These are phyloP conservation scores for Penicillium sp. DNA, from an alignment of 2,329 filamentous ascomycete species.

Conservation along the genomic window DNA sequence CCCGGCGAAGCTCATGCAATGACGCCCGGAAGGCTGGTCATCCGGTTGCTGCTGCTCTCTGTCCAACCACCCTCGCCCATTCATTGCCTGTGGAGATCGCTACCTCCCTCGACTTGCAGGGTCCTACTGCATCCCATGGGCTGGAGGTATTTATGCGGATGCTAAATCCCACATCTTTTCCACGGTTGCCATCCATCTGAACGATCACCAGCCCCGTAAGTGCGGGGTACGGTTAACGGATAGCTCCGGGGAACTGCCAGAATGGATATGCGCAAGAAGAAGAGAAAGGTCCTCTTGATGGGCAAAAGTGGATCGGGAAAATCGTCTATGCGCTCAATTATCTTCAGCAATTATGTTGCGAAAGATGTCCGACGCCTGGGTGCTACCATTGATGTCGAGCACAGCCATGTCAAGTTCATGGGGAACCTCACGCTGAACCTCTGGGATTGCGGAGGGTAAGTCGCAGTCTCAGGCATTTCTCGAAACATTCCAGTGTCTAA, in stretches of 20 bases:
- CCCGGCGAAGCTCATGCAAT: too few relatives aligned
- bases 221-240: conserved; percentile 19
- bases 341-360: conserved; percentile 97
- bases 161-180: too few relatives aligned
- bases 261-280: conserved; percentile 52
- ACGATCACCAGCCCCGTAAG: conserved; percentile 14
- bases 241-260: conserved; percentile 10
- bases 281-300: conserved; percentile 82
- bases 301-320: conserved; percentile 96
- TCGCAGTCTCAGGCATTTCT: too few relatives aligned
- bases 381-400: conserved; percentile 95
- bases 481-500: too few relatives aligned
- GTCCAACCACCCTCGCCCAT: too few relatives aligned
- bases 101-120: too few relatives aligned
- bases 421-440: conserved; percentile 94
- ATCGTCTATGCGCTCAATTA: conserved; percentile 96
- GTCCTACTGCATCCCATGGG: too few relatives aligned
- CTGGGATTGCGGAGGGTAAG: conserved; percentile 93
- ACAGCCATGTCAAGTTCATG: conserved; percentile 97
- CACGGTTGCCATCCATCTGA: too few relatives aligned
- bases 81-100: too few relatives aligned
- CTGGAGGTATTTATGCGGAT: too few relatives aligned
- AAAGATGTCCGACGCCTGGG: conserved; percentile 87
- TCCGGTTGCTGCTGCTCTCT: too few relatives aligned
- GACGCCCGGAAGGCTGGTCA: too few relatives aligned